A percentile compares a stretch with the other conserved stretches of the same genome.
Evolutionary conservation across 2,329 filamentous ascomycete genomes (phyloP).

Genomic region (Fusarium sp.): DNA sequence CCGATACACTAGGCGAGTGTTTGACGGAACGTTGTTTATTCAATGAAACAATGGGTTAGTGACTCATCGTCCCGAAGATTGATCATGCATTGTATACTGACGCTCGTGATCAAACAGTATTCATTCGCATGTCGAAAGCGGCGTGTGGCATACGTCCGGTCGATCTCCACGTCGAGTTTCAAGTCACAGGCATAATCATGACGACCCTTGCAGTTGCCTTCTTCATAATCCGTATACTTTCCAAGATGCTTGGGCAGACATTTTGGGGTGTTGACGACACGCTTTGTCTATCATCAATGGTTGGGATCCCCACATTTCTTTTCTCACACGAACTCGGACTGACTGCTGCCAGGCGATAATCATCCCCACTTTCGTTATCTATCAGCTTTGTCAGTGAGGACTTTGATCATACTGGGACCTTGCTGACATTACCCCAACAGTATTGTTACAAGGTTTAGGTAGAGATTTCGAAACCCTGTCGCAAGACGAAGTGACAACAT

Average conservation of each 20-base stretch:
- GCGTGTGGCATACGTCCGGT: background rate
- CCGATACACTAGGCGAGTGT: too few relatives aligned
- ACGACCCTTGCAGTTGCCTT: background rate
- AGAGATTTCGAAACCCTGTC: background rate
- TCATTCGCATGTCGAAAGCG: background rate
- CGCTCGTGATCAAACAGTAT: background rate
- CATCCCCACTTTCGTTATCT: too few relatives aligned
- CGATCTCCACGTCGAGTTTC: background rate
- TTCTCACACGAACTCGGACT: background rate
- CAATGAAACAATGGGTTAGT: too few relatives aligned
- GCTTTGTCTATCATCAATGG: background rate
- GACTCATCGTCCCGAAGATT: rapidly evolving
- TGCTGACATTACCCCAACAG: background rate
- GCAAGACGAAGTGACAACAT: background rate
- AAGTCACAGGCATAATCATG: background rate
- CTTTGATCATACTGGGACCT: too few relatives aligned
- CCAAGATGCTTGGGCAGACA: background rate
- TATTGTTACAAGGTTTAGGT: background rate
- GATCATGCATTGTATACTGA: too few relatives aligned
- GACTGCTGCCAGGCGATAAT: background rate
- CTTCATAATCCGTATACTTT: background rate
- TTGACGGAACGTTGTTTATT: too few relatives aligned
- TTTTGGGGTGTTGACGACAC: background rate
- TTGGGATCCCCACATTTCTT: background rate
- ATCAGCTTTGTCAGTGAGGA: too few relatives aligned